phyloP scores from a whole-genome alignment of 2,329 filamentous ascomycete genomes.

The Hypoxylon sp. region DNA sequence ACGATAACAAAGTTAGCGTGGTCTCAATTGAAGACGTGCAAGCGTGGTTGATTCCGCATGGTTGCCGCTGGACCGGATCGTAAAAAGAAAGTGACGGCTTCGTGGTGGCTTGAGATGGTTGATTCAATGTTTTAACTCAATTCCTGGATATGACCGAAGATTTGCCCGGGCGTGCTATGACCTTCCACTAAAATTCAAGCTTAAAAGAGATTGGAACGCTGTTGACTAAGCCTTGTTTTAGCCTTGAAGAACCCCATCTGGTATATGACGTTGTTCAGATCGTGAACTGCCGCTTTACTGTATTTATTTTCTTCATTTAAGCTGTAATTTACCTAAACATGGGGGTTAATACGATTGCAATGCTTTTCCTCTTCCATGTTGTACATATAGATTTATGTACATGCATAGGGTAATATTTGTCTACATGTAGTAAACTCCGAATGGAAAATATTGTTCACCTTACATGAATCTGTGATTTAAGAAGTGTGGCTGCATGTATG shows the following conservation, averaged over 20 bases:
- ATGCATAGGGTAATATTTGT: slow-evolving; percentile 1
- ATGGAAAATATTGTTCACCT: slow-evolving; percentile 1
- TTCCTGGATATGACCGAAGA: slow-evolving; percentile 44
- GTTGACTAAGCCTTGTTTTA: slow-evolving; percentile 38
- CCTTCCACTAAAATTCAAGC: slow-evolving; percentile 33
- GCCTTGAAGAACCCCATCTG: slow-evolving; percentile 32
- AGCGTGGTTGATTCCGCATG: too few species aligned
- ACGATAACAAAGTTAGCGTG: too few species aligned
- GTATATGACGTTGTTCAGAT: slow-evolving; percentile 29
- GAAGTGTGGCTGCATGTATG: slow-evolving; percentile 28
- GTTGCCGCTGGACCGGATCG: slow-evolving; percentile 30
- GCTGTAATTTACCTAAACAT: slow-evolving; percentile 29
- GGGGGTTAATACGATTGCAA: too few species aligned
- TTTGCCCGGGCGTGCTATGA: slow-evolving; percentile 42
- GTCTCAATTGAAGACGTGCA: too few species aligned
- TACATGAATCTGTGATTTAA: slow-evolving; percentile 6
- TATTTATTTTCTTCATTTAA: slow-evolving; percentile 31
- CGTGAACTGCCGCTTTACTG: slow-evolving; percentile 31
- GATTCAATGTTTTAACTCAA: slow-evolving; percentile 41
- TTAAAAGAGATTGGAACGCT: slow-evolving; percentile 38
- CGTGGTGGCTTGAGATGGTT: slow-evolving; percentile 34
- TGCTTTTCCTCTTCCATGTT: slow-evolving; percentile 17
- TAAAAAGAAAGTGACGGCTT: slow-evolving; percentile 17
- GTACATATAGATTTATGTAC: slow-evolving; percentile 1
- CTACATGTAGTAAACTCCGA: slow-evolving; percentile 18